These are phyloP conservation scores for Puccinia triticina DNA, from an alignment of 1,284 basidiomycete genomes.

Conservation along the genomic window DNA sequence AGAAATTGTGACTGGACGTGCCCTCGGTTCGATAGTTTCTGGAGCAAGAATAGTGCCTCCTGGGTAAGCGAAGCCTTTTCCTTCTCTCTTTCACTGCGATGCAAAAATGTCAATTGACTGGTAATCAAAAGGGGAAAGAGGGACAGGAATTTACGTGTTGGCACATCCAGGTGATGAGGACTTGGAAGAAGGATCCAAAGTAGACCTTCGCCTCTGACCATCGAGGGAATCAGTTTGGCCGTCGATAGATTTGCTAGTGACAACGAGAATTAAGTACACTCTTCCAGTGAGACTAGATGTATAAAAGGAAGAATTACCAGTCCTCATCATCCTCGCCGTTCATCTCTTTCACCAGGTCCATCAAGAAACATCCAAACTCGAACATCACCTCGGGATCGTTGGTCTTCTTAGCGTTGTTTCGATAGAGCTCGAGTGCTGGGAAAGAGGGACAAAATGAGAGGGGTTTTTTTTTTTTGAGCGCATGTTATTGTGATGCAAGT, in stretches of 20 bases:
- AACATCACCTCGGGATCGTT: slow-evolving; percentile 97
- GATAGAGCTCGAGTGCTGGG: slow-evolving; percentile 84
- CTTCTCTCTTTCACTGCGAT: slow-evolving; percentile 51
- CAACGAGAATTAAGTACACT: neutral
- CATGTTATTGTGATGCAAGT: no score
- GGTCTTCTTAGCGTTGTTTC: slow-evolving; percentile 96
- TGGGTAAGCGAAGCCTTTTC: slow-evolving; percentile 83
- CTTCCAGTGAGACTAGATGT: no score
- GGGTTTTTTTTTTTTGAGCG: no score
- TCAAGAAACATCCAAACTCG: slow-evolving; percentile 98
- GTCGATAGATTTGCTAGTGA: neutral
- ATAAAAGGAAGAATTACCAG: slow-evolving; percentile 49
- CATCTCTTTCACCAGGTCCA: slow-evolving; percentile 71
- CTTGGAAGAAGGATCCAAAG: slow-evolving; percentile 53
- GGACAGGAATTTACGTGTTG: slow-evolving; percentile 33
- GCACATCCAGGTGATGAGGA: slow-evolving; percentile 59
- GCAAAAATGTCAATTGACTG: slow-evolving; percentile 52
- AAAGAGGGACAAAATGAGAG: neutral
- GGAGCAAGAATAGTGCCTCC: slow-evolving; percentile 82
- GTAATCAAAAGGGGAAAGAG: slow-evolving; percentile 30
- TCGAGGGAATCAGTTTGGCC: slow-evolving; percentile 47
- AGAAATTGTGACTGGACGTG: slow-evolving; percentile 95
- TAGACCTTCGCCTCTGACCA: slow-evolving; percentile 49
- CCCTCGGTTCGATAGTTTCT: slow-evolving; percentile 87
- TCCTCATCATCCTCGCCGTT: slow-evolving; percentile 53